A percentile compares a stretch with the other conserved stretches of the same genome.
Evolutionary conservation across 345 rosid species (phyloP).

Genomic region (Syzygium oleosum): DNA sequence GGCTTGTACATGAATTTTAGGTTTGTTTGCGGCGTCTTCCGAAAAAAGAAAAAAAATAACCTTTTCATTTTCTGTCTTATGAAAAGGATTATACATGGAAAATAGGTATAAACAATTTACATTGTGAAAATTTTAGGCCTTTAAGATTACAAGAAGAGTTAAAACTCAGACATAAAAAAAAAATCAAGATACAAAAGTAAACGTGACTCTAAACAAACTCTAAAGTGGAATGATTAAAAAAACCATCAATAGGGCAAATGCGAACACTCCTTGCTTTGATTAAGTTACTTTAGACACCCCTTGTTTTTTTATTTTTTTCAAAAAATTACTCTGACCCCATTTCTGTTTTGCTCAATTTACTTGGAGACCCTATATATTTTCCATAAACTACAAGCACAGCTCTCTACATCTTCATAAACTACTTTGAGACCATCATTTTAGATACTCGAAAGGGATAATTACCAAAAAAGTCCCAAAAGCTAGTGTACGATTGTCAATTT

Average conservation of each 20-base stretch:
- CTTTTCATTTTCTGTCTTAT: background rate
- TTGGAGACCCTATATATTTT: background rate
- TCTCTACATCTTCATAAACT: background rate
- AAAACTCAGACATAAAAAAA: background rate
- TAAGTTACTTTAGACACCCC: background rate
- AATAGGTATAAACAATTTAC: background rate
- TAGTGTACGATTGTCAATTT: fast-evolving
- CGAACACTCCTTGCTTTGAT: background rate
- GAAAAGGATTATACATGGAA: background rate
- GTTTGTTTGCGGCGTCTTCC: background rate
- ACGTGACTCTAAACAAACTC: too few relatives aligned
- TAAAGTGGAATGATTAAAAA: too few relatives aligned
- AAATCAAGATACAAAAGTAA: background rate
- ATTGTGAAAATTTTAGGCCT: background rate
- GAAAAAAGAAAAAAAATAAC: background rate
- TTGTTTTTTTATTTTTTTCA: background rate
- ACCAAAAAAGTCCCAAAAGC: background rate
- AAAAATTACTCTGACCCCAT: background rate
- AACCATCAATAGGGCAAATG: too few relatives aligned
- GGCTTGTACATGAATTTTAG: background rate
- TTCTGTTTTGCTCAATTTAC: background rate
- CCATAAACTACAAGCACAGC: background rate
- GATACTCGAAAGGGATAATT: background rate
- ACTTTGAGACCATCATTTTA: background rate
- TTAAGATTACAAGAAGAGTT: background rate